phyloP scores from a whole-genome alignment of 805 yeast genomes.

The Wickerhamiella spandovensis region DNA sequence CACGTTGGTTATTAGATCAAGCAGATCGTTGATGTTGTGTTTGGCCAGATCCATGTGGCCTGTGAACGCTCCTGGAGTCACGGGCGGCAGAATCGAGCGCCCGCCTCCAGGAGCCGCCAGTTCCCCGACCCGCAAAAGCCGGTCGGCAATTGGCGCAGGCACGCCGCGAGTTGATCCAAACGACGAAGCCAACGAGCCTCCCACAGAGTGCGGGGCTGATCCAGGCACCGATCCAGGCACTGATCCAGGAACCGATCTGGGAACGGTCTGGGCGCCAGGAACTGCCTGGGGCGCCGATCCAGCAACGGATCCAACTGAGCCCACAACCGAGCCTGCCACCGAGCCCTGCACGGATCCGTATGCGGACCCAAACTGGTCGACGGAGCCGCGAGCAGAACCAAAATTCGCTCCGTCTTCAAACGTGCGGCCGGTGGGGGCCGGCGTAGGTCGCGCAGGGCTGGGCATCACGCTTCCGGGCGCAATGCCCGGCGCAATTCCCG shows the following conservation, averaged over 20 bases:
- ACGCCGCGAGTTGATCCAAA: background rate
- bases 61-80: background rate
- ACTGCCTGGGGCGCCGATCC: slow-evolving; percentile 6
- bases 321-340: slow-evolving; percentile 3
- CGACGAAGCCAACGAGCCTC: background rate
- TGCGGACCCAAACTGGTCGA: background rate
- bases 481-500: too few species aligned
- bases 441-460: background rate
- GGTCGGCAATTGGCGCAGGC: slow-evolving; percentile 10
- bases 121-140: slow-evolving; percentile 9
- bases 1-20: slow-evolving; percentile 74
- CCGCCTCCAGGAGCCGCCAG: slow-evolving; percentile 6
- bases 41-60: slow-evolving; percentile 47
- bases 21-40: slow-evolving; percentile 66
- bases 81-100: slow-evolving; percentile 1
- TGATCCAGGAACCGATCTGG: slow-evolving; percentile 4
- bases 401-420: background rate
- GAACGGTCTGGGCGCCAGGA: slow-evolving; percentile 4
- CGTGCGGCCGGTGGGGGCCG: background rate
- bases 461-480: background rate
- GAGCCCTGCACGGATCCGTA: slow-evolving; percentile 8
- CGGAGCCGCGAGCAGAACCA: background rate
- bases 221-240: slow-evolving; percentile 1
- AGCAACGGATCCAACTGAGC: slow-evolving; percentile 3
- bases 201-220: background rate